These are phyloP conservation scores for Candida mattraensis DNA, from an alignment of 805 yeast genomes.

Conservation along the genomic window DNA sequence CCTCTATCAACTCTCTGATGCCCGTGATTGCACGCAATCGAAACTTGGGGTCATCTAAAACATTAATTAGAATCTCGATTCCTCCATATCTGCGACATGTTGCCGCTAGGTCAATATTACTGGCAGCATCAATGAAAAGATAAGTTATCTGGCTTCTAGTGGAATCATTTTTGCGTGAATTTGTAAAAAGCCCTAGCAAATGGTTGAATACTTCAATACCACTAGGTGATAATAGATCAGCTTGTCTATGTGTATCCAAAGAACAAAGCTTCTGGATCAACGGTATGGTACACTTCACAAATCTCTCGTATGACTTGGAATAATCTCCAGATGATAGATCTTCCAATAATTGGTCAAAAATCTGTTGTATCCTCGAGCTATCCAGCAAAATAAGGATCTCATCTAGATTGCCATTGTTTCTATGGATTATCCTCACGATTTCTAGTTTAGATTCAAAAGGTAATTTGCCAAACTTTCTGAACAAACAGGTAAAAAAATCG, in stretches of 20 bases:
- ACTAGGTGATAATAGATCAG: conserved; percentile 17
- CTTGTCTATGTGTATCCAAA: conserved; percentile 15
- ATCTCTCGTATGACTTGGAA: conserved; percentile 13
- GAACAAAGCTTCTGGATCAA: conserved; percentile 15
- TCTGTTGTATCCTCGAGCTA: conserved; percentile 14
- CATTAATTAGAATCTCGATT: conserved; percentile 16
- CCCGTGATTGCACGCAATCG: conserved; percentile 10
- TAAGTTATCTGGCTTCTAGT: conserved; percentile 12
- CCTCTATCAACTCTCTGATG: conserved; percentile 10
- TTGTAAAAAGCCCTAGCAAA: conserved; percentile 8
- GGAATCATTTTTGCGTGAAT: conserved; percentile 5
- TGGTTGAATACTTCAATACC: conserved; percentile 16
- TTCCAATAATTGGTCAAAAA: conserved; percentile 20
- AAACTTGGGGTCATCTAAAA: conserved; percentile 14
- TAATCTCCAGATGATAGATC: conserved; percentile 15
- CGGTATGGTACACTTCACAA: conserved; percentile 17
- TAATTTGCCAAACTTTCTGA: conserved; percentile 14
- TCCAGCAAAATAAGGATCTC: conserved; percentile 10
- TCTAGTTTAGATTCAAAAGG: conserved; percentile 18
- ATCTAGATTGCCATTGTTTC: conserved; percentile 9
- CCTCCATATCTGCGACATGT: conserved; percentile 16
- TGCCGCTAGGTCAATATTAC: conserved; percentile 9
- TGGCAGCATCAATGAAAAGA: conserved; percentile 18
- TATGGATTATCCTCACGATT: conserved; percentile 14
- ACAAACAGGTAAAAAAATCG: conserved; percentile 17